Evolutionary conservation across 2,329 filamentous ascomycete species (phyloP), one percentile per base, ranked within the genome.

Genomic region (Fusarium musae): DNA sequence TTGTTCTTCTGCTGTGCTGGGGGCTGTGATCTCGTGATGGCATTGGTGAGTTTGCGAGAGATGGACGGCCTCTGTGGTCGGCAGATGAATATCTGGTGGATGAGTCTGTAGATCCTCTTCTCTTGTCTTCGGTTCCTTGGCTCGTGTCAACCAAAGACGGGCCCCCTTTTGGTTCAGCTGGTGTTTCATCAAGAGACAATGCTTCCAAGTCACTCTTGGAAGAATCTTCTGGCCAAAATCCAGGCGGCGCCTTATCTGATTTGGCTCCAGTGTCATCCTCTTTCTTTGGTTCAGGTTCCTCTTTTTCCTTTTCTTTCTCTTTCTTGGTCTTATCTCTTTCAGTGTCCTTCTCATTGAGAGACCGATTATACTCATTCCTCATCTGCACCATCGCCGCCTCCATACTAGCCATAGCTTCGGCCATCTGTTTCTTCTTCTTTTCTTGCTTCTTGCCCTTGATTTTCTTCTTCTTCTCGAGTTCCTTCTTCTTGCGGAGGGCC

Each of bases 401-500:
- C 73, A 78, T 76, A 28, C 68, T 66, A 34, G 50, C 70, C 77
- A 78, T 78, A 10, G 76, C 77, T n/a, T 78, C 73, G 15, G 66
- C 63, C 58, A 76, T 75, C 13, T 78, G 71, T 21, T 66, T 71
- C n/a, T 70, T 64, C 36, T 69, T 63, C 42, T 77, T 74, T 54
- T 77, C 69, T 60, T 79, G 78, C 58, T 75, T 77, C 54, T 77
- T 77, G 52, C 61, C 60, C 42, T 63, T 73, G 19, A 69, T 59
- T 39, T 77, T 77, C 65, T 78, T 73, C 68, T 78, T 78, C 58
- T 75, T 78, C 49, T 77, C 74, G 21, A 63, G 74, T 66, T 70
- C 78, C 13, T 70, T 73, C 39, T 72, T 74, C 61, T 78, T 80
- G 42, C 74, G 79, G 54, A 83, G 59, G 39, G 79, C 72, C 12